Conservation (phyloP, 1,284 basidiomycete species). For the Tilletiaria anomala region DNA sequence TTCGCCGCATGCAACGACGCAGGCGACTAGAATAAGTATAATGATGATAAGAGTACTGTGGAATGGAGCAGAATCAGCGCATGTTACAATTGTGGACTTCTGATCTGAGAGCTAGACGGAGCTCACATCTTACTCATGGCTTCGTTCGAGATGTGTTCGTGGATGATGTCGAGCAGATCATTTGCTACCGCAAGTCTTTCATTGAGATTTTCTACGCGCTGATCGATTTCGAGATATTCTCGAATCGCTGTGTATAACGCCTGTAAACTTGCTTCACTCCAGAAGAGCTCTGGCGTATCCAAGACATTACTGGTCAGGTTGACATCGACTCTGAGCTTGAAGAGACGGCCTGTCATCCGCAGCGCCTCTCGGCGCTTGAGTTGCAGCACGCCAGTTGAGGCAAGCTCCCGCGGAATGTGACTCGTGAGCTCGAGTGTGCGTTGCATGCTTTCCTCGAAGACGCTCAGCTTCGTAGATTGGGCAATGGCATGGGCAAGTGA, state of each 20-base stretch:
- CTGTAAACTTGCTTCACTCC: conserved; percentile 79
- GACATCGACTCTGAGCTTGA: conserved; percentile 76
- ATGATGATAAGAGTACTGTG: conserved; percentile 72
- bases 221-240: conserved; percentile 85
- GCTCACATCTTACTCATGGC: conserved; percentile 51
- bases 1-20: conserved; percentile 72
- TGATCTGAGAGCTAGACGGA: too few relatives aligned
- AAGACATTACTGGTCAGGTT: conserved; percentile 88
- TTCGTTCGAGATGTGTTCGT: conserved; percentile 77
- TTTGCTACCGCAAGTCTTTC: conserved; percentile 75
- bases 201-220: conserved; percentile 70
- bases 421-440: conserved; percentile 63
- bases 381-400: conserved; percentile 59
- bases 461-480: conserved; percentile 78
- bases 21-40: conserved; percentile 77
- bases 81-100: too few relatives aligned
- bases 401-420: conserved; percentile 73
- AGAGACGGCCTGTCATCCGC: conserved; percentile 70
- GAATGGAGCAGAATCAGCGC: too few relatives aligned
- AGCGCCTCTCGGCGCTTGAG: conserved; percentile 69
- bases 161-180: conserved; percentile 55
- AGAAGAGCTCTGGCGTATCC: conserved; percentile 81
- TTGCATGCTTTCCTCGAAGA: conserved; percentile 70
- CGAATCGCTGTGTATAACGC: conserved; percentile 81
- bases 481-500: conserved; percentile 85